phyloP scores from a whole-genome alignment of 1,139 yeast species.

The Lodderomyces theae region DNA sequence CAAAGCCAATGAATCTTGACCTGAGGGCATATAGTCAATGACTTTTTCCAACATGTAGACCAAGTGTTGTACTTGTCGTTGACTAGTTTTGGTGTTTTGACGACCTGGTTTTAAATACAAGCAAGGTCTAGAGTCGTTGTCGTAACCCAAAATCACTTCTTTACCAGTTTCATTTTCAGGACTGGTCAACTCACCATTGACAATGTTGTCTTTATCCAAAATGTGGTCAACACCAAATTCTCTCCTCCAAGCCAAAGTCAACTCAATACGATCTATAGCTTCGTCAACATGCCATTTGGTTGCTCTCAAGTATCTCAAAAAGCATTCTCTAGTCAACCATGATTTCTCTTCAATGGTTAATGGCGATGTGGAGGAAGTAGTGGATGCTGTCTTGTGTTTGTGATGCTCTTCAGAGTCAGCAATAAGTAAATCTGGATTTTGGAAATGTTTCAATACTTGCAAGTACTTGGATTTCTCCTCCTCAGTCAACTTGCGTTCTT shows the following conservation, averaged over 20 bases:
- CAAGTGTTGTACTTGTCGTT: conserved; percentile 46
- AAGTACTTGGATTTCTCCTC: conserved; percentile 60
- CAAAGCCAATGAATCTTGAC: conserved; percentile 47
- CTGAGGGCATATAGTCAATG: conserved; percentile 49
- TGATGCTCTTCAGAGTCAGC: conserved; percentile 41
- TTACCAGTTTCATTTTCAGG: conserved; percentile 48
- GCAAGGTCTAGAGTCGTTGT: conserved; percentile 48
- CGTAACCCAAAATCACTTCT: conserved; percentile 46
- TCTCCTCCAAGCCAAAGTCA: conserved; percentile 48
- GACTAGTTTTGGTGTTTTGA: conserved; percentile 45
- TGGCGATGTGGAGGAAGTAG: conserved; percentile 13
- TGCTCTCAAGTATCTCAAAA: conserved; percentile 46
- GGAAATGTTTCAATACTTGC: conserved; percentile 58
- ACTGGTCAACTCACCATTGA: conserved; percentile 31
- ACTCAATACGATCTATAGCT: conserved; percentile 41
- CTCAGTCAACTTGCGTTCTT: conserved; percentile 42
- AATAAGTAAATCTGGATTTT: conserved; percentile 38
- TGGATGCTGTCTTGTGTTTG: conserved; percentile 22
- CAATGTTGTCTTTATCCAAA: conserved; percentile 32
- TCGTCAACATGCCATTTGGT: conserved; percentile 43
- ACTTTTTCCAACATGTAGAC: conserved; percentile 51
- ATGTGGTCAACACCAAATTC: conserved; percentile 40
- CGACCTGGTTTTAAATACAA: conserved; percentile 49
- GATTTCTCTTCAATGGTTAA: conserved; percentile 35
- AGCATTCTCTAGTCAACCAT: conserved; percentile 50